Base-by-base conservation (phyloP, 768 basidiomycete genomes). In the Mycena metata region DNA sequence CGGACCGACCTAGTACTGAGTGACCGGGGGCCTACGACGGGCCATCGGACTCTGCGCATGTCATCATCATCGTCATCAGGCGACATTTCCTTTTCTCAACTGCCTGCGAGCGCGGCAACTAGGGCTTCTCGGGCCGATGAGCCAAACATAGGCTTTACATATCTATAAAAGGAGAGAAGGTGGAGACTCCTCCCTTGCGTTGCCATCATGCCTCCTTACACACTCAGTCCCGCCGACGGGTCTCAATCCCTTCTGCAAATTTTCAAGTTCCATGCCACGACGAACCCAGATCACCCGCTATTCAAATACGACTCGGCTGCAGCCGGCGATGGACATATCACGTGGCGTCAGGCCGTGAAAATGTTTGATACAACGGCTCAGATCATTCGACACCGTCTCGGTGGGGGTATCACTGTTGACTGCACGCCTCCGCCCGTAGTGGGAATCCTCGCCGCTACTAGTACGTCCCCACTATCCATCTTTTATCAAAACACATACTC, bases 191-290 rank as follows among this genome's bases (percentile, higher is more conserved):
- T 23, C 9, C 36, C 54, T 24, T 43, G 13, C 55, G n/a, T n/a
- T n/a, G n/a, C 41, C 7, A 62, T 21, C 52, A 56, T 56, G 45
- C 19, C 54, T 35, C 16, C 36, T 47, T 64, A 56, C 23, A 64
- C 45, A 1, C 45, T n/a, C 11, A 12, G 15, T 3, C 63, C 45
- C 54, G 54, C 24, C 21, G 55, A 64, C 24, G 45, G 45, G 35
- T 23, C 52, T 1, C 26, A 57, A 21, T 56, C 54, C 19, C 1
- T 64, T n/a, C 42, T 64, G 21, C 46, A 64, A 33, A 19, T 42
- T 19, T 39, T 64, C 36, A 46, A 64, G 46, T 64, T 64, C 63
- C 54, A 64, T 1, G 63, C 63, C 17, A 64, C 21, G 21, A 57
- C 45, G 6, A 64, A 64, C 26, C 55, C 54, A 6, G 3, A 57